Evolutionary conservation across 2,329 filamentous ascomycete genomes (phyloP), one percentile per base, ranked within the genome.

Genomic region (Tolypocladium pustulatum): DNA sequence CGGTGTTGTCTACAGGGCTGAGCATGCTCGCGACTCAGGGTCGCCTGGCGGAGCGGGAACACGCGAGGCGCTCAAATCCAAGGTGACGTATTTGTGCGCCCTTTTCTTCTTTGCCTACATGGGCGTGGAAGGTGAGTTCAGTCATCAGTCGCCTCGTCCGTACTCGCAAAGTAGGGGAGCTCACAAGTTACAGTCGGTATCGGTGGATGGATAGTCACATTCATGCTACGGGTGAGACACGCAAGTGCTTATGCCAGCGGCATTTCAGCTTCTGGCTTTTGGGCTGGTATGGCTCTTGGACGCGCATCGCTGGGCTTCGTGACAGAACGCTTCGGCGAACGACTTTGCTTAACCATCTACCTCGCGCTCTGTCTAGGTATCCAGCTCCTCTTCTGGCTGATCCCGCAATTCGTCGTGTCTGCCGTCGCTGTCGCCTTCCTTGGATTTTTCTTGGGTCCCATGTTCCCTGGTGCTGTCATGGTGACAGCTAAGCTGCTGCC

Each of bases 181-280:
- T 49, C 25, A 49, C 46, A 17, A 30, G 25, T 13, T 15, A 49
- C 37, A 76, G 74, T 88, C 55, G 85, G 84, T 0, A 78, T 91
- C 1, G 87, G 88, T 27, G 89, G 89, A 4, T 93, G 89, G 89
- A 85, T 92, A 38, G 86, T 90, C 38, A 86, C 85, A 0, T 91
- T 92, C 69, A 91, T 92, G 87, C 82, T 90, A 7, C 80, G 82
- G 15, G 84, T 90, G 12, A 81, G 89, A 17, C 73, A 85, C 7
- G 88, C 84, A 1, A 78, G 74, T 2, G 72, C 82, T 0, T 90
- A 90, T 64, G 82, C 83, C 0, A 85, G 85, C n/a, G 88, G 88
- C 32, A 86, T 90, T 71, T 84, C 83, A 0, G 84, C 82, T 0
- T 89, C 88, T 0, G 89, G 88, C 0, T 92, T 90, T 72, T 92